Conservation (phyloP, 805 yeast species). For the Candida broadrunensis region DNA sequence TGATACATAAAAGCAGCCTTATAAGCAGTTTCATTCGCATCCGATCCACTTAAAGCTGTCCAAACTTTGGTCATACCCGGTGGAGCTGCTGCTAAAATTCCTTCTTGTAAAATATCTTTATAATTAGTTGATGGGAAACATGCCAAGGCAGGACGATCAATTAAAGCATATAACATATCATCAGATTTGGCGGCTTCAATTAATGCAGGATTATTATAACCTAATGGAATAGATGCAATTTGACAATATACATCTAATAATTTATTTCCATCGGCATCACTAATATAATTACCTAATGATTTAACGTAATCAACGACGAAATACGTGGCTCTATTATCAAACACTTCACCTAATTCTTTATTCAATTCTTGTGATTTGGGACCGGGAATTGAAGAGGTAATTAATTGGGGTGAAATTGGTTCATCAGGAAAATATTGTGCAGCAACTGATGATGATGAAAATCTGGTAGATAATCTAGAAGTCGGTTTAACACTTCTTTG, state of each 20-base stretch:
- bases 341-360: conserved; percentile 33
- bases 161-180: conserved; percentile 39
- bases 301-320: conserved; percentile 39
- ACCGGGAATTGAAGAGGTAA: conserved; percentile 36
- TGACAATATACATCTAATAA: conserved; percentile 42
- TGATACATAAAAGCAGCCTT: conserved; percentile 70
- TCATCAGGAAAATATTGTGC: conserved; percentile 33
- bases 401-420: conserved; percentile 28
- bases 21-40: conserved; percentile 68
- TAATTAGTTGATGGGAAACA: conserved; percentile 52
- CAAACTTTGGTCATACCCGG: conserved; percentile 57
- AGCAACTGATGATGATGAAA: conserved; percentile 5
- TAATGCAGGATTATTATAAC: conserved; percentile 43
- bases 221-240: conserved; percentile 42
- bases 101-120: conserved; percentile 44
- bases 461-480: conserved; percentile 1
- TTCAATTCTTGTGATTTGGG: conserved; percentile 29
- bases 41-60: conserved; percentile 67
- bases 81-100: conserved; percentile 62
- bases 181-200: conserved; percentile 34
- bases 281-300: conserved; percentile 38
- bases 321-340: conserved; percentile 41
- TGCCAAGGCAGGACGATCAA: conserved; percentile 44
- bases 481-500: not conserved
- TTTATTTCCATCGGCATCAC: conserved; percentile 41